These are phyloP conservation scores for Venturia aucupariae DNA, from an alignment of 2,329 filamentous ascomycete genomes.

Conservation along the genomic window DNA sequence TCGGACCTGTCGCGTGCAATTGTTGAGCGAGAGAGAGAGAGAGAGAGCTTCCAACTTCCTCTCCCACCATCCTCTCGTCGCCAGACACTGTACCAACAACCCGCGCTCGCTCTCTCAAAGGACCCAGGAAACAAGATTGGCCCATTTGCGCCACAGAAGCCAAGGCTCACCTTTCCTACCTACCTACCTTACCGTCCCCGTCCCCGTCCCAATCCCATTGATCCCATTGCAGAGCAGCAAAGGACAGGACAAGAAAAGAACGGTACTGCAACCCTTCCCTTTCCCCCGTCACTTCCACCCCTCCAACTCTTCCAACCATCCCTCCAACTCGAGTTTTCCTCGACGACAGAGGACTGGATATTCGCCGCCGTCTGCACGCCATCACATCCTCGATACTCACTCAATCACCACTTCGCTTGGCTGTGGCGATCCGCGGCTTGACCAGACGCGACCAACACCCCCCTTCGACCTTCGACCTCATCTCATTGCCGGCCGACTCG, in stretches of 20 bases:
- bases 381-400: not conserved
- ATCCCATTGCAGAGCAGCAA: not conserved
- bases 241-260: not conserved
- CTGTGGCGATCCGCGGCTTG: constrained; percentile 6
- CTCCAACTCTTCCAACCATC: not conserved
- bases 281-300: not conserved
- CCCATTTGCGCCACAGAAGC: constrained; percentile 4
- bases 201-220: not conserved
- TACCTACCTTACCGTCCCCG: not conserved
- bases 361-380: not conserved
- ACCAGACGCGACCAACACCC: constrained; percentile 3
- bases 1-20: no score
- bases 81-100: not conserved
- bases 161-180: not conserved
- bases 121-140: not conserved
- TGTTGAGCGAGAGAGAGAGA: no score
- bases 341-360: not conserved
- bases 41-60: no score
- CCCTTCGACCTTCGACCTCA: not conserved
- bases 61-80: no score
- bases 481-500: not conserved
- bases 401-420: not conserved
- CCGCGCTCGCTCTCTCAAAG: not conserved
- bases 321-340: not conserved
- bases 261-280: not conserved